Percentiles rank a stretch among this genome's conserved stretches.
These are phyloP conservation scores for Colletotrichum musicola DNA, from an alignment of 2,329 filamentous ascomycete species.

Conservation along the genomic window DNA sequence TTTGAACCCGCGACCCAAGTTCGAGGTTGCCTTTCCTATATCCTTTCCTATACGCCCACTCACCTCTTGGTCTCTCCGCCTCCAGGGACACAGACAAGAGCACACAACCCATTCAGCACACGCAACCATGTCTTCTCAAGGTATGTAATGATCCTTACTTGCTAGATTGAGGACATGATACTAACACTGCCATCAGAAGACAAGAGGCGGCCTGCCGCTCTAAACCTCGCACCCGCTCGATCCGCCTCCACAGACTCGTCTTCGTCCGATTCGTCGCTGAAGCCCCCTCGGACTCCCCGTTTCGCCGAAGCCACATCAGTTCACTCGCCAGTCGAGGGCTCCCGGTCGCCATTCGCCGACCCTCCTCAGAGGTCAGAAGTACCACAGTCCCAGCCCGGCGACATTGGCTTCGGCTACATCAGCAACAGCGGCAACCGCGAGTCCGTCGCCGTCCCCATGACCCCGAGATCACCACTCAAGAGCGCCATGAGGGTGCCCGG, in stretches of 20 bases:
- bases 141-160: slow-evolving; percentile 48
- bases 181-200: slow-evolving; percentile 59
- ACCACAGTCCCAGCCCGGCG: slow-evolving; percentile 79
- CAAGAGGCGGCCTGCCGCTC: slow-evolving; percentile 68
- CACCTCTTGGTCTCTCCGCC: slow-evolving; percentile 28
- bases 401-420: slow-evolving; percentile 95
- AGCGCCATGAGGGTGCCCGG: slow-evolving; percentile 91
- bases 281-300: slow-evolving; percentile 79
- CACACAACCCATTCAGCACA: not conserved
- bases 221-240: slow-evolving; percentile 65
- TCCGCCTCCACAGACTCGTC: slow-evolving; percentile 63
- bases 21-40: slow-evolving; percentile 41
- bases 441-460: slow-evolving; percentile 71
- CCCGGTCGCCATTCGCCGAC: slow-evolving; percentile 70
- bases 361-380: slow-evolving; percentile 67
- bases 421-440: slow-evolving; percentile 60
- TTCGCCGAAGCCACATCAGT: slow-evolving; percentile 86
- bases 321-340: slow-evolving; percentile 77
- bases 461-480: slow-evolving; percentile 85
- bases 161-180: slow-evolving; percentile 7
- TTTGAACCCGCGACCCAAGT: slow-evolving; percentile 14
- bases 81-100: slow-evolving; percentile 37
- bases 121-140: slow-evolving; percentile 55
- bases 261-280: slow-evolving; percentile 69
- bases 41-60: slow-evolving; percentile 6